Evolutionary conservation across 108 stramenopile species (phyloP), one percentile per base, ranked within the genome.

Genomic region (Parietichytrium sp.): DNA sequence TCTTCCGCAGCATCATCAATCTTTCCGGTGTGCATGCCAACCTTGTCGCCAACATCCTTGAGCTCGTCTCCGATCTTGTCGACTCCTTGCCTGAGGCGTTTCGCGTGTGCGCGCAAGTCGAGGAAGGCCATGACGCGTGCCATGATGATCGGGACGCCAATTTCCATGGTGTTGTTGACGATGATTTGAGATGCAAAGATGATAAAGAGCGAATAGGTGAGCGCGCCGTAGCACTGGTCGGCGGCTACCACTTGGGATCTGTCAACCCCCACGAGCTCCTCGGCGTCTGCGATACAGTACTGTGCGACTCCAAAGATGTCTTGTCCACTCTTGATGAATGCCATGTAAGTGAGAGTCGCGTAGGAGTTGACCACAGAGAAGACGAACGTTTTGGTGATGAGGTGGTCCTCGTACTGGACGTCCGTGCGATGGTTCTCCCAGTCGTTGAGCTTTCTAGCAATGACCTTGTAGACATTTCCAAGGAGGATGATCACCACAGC

Each of bases 291-390:
- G 61, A 80, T 54, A 52, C 79, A 33, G n/a, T 16, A 33, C 29
- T 49, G 42, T 2, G 79, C 54, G 29, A 85, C 29, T 15, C 36
- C 25, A 18, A 54, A 80, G 54, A 72, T 72, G 42, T 72, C 61
- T 33, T 42, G 10, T 1, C 61, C 61, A 27, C 61, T 72, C 61
- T 87, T 84, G 61, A 93, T 79, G 79, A 94, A 97, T 33, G 95
- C 93, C 81, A 97, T 96, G 88, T 97, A 99, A 82, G 95, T 96
- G 16, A 97, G 89, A 18, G 94, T 93, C 3, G 95, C 94, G 88
- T 96, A 98, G 82, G 95, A 95, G 89, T 96, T 96, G 16, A 97
- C 95, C 78, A 98, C 98, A 42, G 96, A 94, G 84, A 99, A 99
- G 54, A 94, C 88, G 85, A 99, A 96, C 4, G 97, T 96, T 87